These are phyloP conservation scores for Corallochytrium limacisporum DNA, from an alignment of 78 protist genomes.

Conservation along the genomic window DNA sequence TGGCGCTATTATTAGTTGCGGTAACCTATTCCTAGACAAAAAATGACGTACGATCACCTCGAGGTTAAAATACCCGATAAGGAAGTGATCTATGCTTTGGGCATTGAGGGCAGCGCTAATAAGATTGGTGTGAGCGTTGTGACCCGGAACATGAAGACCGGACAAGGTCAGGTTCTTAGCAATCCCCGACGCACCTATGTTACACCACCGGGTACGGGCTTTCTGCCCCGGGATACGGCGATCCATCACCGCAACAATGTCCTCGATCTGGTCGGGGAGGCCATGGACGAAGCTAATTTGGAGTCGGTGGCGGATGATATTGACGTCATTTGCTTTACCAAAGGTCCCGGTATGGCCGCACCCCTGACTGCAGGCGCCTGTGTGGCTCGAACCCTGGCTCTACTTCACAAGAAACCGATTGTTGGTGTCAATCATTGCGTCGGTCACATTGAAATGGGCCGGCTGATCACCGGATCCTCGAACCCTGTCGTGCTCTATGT, in stretches of 20 bases:
- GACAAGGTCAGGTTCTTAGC: conserved; percentile 79
- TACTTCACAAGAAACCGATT: conserved; percentile 85
- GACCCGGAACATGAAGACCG: no score
- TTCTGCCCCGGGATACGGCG: conserved; percentile 89
- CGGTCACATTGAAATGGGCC: conserved; percentile 99
- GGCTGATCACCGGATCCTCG: conserved; percentile 68
- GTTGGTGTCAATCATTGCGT: conserved; percentile 94
- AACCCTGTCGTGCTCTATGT: conserved; percentile 97
- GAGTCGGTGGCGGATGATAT: conserved; percentile 46
- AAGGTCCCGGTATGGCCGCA: conserved; percentile 96
- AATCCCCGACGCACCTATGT: conserved; percentile 86
- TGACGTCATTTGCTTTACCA: conserved; percentile 61
- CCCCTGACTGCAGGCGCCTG: conserved; percentile 78
- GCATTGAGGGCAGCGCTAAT: conserved; percentile 97
- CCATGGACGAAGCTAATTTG: conserved; percentile 60
- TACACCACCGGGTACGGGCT: conserved; percentile 95
- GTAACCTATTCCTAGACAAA: no score
- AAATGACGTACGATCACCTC: no score
- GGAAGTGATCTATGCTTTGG: conserved; percentile 49
- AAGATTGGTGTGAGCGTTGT: conserved; percentile 96
- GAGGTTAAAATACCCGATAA: no score
- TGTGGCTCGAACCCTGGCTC: conserved; percentile 77
- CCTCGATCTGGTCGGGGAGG: conserved; percentile 29
- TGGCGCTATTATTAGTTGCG: no score
- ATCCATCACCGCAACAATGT: conserved; percentile 53